Conservation (phyloP, 2,329 filamentous ascomycete genomes). For the Thermothelomyces thermophilus region DNA sequence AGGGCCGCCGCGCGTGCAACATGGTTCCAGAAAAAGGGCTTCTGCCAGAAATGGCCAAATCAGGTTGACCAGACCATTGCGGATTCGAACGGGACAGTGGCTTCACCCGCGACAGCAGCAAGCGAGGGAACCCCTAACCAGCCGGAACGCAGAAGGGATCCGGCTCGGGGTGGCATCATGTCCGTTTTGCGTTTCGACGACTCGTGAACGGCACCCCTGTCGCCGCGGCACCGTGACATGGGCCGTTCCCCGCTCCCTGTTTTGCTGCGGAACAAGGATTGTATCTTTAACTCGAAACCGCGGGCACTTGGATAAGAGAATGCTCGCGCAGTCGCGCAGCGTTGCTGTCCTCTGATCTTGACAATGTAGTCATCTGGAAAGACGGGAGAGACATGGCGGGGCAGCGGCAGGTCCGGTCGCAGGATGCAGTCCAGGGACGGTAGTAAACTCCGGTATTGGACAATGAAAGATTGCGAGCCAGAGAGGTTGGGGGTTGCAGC, state of each 20-base stretch:
- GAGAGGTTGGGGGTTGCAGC: constrained; percentile 5
- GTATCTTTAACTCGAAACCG: no score
- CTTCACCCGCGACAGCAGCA: constrained; percentile 23
- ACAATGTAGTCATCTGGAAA: no score
- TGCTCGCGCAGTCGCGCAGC: not conserved
- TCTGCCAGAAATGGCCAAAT: constrained; percentile 24
- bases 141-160: constrained; percentile 30
- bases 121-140: constrained; percentile 28
- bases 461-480: constrained; percentile 7
- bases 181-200: constrained; percentile 39
- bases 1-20: constrained; percentile 4
- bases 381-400: not conserved
- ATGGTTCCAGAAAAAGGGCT: constrained; percentile 13
- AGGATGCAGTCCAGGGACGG: constrained; percentile 6
- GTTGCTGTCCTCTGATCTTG: no score
- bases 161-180: constrained; percentile 31
- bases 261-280: no score
- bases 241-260: no score
- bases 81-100: constrained; percentile 21
- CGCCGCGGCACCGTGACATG: constrained; percentile 3
- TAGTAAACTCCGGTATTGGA: constrained; percentile 5
- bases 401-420: constrained; percentile 5
- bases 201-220: constrained; percentile 27
- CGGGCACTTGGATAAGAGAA: no score
- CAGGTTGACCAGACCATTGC: constrained; percentile 24